Evolutionary conservation across 179 eudicot species (phyloP).

Genomic region (Actinidia polygama): DNA sequence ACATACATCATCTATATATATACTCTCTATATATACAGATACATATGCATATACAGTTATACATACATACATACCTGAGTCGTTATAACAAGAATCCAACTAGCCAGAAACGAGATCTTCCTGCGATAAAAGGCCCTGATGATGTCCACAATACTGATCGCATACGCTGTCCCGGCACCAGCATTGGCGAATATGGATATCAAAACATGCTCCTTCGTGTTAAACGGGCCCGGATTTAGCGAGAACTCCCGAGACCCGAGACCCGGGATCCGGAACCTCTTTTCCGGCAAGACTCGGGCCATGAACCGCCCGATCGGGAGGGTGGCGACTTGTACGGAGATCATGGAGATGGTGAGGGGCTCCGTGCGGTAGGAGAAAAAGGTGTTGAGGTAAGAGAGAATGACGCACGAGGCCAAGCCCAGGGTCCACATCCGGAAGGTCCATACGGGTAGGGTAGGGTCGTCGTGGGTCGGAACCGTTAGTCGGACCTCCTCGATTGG

Average conservation of each 20-base stretch:
- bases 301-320: slow-evolving; percentile 72
- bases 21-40: too few relatives aligned
- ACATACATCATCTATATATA: too few relatives aligned
- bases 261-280: slow-evolving; percentile 38
- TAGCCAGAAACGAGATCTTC: slow-evolving; percentile 55
- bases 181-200: slow-evolving; percentile 71
- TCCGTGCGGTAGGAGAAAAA: slow-evolving; percentile 64
- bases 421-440: slow-evolving; percentile 80
- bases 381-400: slow-evolving; percentile 67
- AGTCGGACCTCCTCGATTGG: slow-evolving; percentile 66
- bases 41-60: too few relatives aligned
- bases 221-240: slow-evolving; percentile 47
- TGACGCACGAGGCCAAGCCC: slow-evolving; percentile 55
- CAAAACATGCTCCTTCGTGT: slow-evolving; percentile 51
- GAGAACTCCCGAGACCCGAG: slow-evolving; percentile 46
- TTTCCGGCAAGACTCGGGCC: slow-evolving; percentile 52
- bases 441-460: slow-evolving; percentile 73
- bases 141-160: slow-evolving; percentile 63
- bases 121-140: slow-evolving; percentile 59
- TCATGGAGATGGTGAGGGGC: slow-evolving; percentile 60
- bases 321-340: slow-evolving; percentile 62
- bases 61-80: slow-evolving; percentile 58
- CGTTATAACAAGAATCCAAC: slow-evolving; percentile 69
- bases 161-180: slow-evolving; percentile 77
- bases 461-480: slow-evolving; percentile 62